These are phyloP conservation scores for Penicillium cinerascens DNA, from an alignment of 495 filamentous ascomycete species.

Conservation along the genomic window DNA sequence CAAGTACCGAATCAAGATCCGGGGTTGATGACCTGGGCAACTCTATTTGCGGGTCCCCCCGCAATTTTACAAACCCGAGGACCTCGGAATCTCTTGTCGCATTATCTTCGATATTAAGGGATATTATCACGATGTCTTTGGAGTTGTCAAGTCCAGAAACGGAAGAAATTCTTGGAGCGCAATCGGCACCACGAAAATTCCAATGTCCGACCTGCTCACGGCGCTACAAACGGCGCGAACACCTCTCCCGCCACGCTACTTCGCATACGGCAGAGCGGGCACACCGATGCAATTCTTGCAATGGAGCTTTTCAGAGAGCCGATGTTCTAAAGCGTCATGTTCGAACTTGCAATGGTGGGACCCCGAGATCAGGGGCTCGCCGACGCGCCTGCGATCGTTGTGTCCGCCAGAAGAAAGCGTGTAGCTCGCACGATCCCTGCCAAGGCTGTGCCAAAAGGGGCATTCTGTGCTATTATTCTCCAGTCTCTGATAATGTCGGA, in stretches of 20 bases:
- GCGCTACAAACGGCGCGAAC: slow-evolving; percentile 21
- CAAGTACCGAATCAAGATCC: slow-evolving; percentile 1
- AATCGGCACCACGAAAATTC: slow-evolving; percentile 4
- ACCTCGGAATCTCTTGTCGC: not conserved
- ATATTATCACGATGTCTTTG: not conserved
- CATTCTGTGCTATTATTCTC: slow-evolving; percentile 13
- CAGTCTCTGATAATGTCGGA: not conserved
- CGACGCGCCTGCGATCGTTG: slow-evolving; percentile 23
- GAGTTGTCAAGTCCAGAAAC: not conserved
- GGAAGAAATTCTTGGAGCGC: not conserved
- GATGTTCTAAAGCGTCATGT: slow-evolving; percentile 20
- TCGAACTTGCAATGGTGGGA: slow-evolving; percentile 12
- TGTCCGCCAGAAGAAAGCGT: slow-evolving; percentile 24
- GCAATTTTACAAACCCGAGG: not conserved
- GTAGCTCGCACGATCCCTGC: slow-evolving; percentile 21
- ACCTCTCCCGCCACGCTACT: slow-evolving; percentile 15
- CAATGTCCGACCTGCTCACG: slow-evolving; percentile 15
- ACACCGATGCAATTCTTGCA: slow-evolving; percentile 14
- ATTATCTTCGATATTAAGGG: not conserved
- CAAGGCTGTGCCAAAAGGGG: slow-evolving; percentile 12
- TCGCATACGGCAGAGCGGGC: slow-evolving; percentile 21
- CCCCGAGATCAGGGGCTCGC: slow-evolving; percentile 3
- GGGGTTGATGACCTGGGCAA: not conserved
- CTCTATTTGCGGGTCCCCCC: slow-evolving; percentile 1
- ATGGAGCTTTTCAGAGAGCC: slow-evolving; percentile 17